A percentile compares a stretch with the other conserved stretches of the same genome.
Conservation (phyloP, 176 grass and related monocot species). For the Hordeum vulgare region DNA sequence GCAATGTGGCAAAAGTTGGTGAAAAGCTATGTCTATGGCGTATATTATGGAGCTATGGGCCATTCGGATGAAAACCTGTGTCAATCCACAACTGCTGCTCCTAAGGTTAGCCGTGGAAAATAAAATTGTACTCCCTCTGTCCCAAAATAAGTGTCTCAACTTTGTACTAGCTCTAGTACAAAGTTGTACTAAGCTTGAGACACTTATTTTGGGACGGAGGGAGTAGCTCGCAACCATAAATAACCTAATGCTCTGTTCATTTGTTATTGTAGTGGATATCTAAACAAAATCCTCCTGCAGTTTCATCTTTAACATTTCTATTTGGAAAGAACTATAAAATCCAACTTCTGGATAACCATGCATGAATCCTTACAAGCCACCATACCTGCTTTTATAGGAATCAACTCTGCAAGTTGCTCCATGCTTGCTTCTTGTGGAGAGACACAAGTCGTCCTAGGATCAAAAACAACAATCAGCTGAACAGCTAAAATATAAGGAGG, state of each 20-base stretch:
- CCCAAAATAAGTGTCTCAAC: no score
- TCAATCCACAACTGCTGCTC: not conserved
- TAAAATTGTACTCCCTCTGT: no score
- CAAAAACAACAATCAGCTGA: conserved; percentile 15
- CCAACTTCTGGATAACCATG: conserved; percentile 8
- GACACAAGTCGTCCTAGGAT: conserved; percentile 57
- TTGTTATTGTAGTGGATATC: conserved; percentile 24
- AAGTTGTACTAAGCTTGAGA: no score
- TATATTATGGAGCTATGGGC: not conserved
- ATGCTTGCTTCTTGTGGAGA: conserved; percentile 65
- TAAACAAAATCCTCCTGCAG: not conserved
- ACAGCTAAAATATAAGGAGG: conserved; percentile 4
- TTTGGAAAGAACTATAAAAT: conserved; percentile 11
- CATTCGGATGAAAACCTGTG: not conserved
- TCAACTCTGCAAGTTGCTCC: conserved; percentile 78
- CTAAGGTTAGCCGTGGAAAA: not conserved
- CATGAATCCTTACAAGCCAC: not conserved
- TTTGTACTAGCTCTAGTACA: no score
- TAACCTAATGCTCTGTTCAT: not conserved
- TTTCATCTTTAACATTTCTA: conserved; percentile 27
- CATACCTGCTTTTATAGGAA: conserved; percentile 82
- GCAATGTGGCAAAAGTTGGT: not conserved
- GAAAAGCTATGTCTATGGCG: not conserved
- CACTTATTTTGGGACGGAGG: no score
- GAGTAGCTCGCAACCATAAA: not conserved